Evolutionary conservation across 768 basidiomycete genomes (phyloP), one percentile per base, ranked within the genome.

Genomic region (Boletus rubescentipes): DNA sequence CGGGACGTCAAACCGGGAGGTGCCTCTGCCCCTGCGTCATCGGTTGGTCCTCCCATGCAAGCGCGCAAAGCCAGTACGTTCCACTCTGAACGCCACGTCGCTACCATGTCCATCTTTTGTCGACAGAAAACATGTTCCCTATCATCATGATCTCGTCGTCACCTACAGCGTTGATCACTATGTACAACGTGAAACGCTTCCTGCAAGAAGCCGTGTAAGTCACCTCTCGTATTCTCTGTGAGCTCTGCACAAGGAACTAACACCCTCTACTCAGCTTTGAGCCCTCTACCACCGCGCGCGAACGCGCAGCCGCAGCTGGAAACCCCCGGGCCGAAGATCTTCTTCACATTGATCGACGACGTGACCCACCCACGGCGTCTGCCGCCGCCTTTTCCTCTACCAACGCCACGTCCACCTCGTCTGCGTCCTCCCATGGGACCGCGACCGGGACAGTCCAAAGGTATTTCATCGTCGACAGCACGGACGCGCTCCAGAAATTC

Each of bases 141-240:
- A 98, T 98, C 65, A 97, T 98, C 71, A 89, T 98, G 76, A 93
- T 99, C 42, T 96, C 94, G 0, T 96, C 94, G 0, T 94, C 11
- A 18, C 93, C 94, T 0, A 97, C 95, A 4, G 86, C 93, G 6
- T 83, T 99, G 51, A 87, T 99, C 26, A 26, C 26, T 3, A 26
- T 6, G 6, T 26, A 26, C 26, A 99, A 98, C 65, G 93, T 98
- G 53, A 91, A 91, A 69, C 83, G 82, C 36, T 97, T 98, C 73
- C 73, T 99, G 14, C 92, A 97, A 73, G 92, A 97, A 65, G 83
- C 91, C 0, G 74, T 81, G 87, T 92, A 71, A 53, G 84, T 71
- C 3, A 9, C 31, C 26, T 12, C 26, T 6, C n/a, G 3, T 26
- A 26, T 26, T 18, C n/a, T 34, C 5, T 9, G 5, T 11, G 26